A percentile compares a stretch with the other conserved stretches of the same genome.
These are phyloP conservation scores for Pyrenophora seminiperda DNA, from an alignment of 2,329 filamentous ascomycete species.

Conservation along the genomic window DNA sequence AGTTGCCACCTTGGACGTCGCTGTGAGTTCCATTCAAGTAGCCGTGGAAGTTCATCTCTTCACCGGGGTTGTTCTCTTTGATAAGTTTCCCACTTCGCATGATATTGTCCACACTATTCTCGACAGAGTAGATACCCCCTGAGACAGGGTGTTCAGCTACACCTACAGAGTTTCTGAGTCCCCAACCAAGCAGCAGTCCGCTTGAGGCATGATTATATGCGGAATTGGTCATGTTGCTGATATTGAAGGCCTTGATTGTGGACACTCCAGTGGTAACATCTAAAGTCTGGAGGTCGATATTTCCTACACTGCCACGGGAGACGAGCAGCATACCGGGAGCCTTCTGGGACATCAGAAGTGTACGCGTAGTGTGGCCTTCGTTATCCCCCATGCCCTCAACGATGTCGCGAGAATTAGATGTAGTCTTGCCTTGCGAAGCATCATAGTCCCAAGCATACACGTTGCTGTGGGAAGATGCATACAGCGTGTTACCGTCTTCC, in stretches of 20 bases:
- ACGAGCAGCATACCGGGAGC: conserved; percentile 65
- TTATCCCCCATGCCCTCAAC: conserved; percentile 65
- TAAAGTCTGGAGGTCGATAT: conserved; percentile 63
- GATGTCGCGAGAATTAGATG: conserved; percentile 58
- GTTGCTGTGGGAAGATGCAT: conserved; percentile 61
- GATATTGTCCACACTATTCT: conserved; percentile 73
- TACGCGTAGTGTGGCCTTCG: conserved; percentile 68
- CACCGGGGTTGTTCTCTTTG: conserved; percentile 71
- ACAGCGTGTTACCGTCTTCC: conserved; percentile 56
- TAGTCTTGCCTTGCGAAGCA: conserved; percentile 52
- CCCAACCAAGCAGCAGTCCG: conserved; percentile 65
- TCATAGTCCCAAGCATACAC: conserved; percentile 71
- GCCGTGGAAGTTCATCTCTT: conserved; percentile 76
- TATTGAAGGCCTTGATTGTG: conserved; percentile 69
- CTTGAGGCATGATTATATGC: conserved; percentile 58
- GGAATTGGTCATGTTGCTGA: conserved; percentile 49
- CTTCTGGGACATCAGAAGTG: conserved; percentile 64
- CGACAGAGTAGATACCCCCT: conserved; percentile 62
- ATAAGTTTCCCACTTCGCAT: conserved; percentile 64
- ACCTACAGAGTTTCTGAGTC: conserved; percentile 73
- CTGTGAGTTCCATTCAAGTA: conserved; percentile 59
- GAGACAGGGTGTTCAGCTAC: conserved; percentile 65
- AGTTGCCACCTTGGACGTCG: conserved; percentile 59
- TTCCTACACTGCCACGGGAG: conserved; percentile 66
- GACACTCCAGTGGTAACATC: conserved; percentile 62